Percentiles rank a stretch among this genome's conserved stretches.
phyloP scores from a whole-genome alignment of 2,329 filamentous ascomycete species.

The Scopulariopsis brevicaulis region DNA sequence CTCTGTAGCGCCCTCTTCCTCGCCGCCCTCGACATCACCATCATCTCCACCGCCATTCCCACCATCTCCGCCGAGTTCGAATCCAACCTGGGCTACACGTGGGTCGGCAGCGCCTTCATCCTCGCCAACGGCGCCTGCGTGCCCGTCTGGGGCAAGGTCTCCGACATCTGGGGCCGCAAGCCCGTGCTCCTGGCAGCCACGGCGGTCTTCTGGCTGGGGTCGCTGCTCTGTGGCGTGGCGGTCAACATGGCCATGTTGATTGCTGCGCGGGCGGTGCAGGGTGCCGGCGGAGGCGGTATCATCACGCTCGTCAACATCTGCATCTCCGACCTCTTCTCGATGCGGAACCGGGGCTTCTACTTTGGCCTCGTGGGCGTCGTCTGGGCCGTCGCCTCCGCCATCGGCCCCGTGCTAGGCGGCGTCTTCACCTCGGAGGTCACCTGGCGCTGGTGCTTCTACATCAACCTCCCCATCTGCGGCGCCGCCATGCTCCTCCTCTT shows the following conservation, averaged over 20 bases:
- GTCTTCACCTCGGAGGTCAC: conserved; percentile 50
- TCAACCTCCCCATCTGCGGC: conserved; percentile 44
- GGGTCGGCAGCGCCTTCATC: conserved; percentile 67
- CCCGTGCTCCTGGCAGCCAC: conserved; percentile 38
- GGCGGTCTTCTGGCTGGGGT: conserved; percentile 41
- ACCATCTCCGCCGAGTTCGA: conserved; percentile 53
- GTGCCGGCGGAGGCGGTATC: conserved; percentile 43
- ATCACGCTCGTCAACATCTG: conserved; percentile 49
- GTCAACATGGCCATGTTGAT: conserved; percentile 40
- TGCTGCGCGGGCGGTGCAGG: conserved; percentile 43
- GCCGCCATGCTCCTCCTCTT: conserved; percentile 36
- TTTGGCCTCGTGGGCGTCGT: conserved; percentile 40
- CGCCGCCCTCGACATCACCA: conserved; percentile 46
- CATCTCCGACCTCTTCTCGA: conserved; percentile 43
- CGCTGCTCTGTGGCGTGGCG: conserved; percentile 39
- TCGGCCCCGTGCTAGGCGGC: conserved; percentile 59
- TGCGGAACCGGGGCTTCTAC: conserved; percentile 37
- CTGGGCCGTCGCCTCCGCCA: conserved; percentile 54
- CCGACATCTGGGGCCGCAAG: conserved; percentile 48
- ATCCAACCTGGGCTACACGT: conserved; percentile 60
- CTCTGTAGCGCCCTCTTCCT: conserved; percentile 36
- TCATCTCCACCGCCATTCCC: conserved; percentile 56
- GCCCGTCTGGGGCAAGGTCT: conserved; percentile 58
- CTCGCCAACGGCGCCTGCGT: conserved; percentile 56
- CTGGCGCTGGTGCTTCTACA: conserved; percentile 63